These are phyloP conservation scores for Brassica nigra DNA, from an alignment of 345 rosid species.

Conservation along the genomic window DNA sequence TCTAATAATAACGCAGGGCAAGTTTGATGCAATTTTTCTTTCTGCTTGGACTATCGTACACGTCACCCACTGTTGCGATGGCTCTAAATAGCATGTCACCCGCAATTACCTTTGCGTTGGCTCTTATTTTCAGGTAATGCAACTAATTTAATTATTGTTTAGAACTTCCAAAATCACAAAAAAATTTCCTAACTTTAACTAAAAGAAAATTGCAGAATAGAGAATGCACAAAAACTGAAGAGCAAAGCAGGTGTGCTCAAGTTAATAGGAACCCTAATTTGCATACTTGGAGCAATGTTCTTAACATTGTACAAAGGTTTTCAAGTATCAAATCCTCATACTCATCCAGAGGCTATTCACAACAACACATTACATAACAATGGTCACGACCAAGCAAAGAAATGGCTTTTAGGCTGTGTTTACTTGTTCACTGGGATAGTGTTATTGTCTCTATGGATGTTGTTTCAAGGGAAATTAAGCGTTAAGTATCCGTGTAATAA, in stretches of 20 bases:
- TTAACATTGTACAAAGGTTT: constrained; percentile 60
- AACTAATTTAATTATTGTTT: background rate
- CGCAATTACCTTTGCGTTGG: constrained; percentile 63
- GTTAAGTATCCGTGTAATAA: constrained; percentile 48
- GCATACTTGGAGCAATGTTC: constrained; percentile 59
- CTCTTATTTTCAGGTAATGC: constrained; percentile 55
- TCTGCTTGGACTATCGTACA: constrained; percentile 67
- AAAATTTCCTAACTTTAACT: background rate
- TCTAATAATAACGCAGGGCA: constrained; percentile 46
- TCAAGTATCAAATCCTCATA: constrained; percentile 36
- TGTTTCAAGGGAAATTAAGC: constrained; percentile 53
- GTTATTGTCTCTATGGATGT: constrained; percentile 57
- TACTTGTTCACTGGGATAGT: constrained; percentile 37
- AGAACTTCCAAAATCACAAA: background rate
- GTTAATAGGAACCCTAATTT: constrained; percentile 51
- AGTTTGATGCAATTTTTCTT: constrained; percentile 68
- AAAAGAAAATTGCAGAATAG: constrained; percentile 44
- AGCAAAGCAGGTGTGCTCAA: constrained; percentile 48
- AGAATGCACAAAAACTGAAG: constrained; percentile 45
- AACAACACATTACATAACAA: constrained; percentile 17
- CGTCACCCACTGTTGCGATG: constrained; percentile 66
- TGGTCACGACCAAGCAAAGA: constrained; percentile 37
- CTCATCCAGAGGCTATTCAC: constrained; percentile 15
- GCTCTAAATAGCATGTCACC: constrained; percentile 69
- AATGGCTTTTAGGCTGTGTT: constrained; percentile 53